Percentiles rank a stretch among this genome's conserved stretches.
Evolutionary conservation across 768 basidiomycete species (phyloP).

Genomic region (Lactarius deliciosus): DNA sequence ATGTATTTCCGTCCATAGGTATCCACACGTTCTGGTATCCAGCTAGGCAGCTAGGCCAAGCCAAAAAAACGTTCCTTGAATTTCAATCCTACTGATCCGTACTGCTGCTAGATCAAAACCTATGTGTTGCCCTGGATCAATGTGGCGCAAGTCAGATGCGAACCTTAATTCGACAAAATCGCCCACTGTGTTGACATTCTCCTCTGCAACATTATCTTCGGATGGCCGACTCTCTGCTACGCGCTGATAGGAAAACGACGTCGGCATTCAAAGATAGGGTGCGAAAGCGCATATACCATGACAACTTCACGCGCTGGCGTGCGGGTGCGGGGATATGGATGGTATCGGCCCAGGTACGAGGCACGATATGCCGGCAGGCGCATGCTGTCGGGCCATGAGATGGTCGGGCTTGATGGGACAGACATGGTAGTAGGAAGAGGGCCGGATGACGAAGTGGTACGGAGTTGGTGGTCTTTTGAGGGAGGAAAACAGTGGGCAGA

Average conservation of each 20-base stretch:
- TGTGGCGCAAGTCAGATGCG: background rate
- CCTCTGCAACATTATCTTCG: conserved; percentile 1
- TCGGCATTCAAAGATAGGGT: background rate
- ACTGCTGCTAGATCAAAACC: background rate
- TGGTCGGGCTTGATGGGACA: conserved; percentile 4
- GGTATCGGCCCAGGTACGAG: conserved; percentile 25
- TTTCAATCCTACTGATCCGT: background rate
- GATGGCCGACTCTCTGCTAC: conserved; percentile 7
- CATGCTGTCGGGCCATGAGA: conserved; percentile 15
- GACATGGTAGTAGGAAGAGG: conserved; percentile 11
- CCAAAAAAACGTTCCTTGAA: background rate
- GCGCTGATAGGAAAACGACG: background rate
- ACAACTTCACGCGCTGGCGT: conserved; percentile 20
- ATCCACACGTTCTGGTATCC: background rate
- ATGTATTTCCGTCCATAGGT: background rate
- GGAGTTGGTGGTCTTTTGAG: background rate
- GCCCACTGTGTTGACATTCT: conserved; percentile 10
- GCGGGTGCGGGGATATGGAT: conserved; percentile 26
- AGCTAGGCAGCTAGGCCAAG: background rate
- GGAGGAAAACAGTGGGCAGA: conserved; percentile 10
- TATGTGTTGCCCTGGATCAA: conserved; percentile 11
- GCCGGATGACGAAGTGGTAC: conserved; percentile 6
- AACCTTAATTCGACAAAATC: background rate
- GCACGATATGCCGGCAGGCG: conserved; percentile 27
- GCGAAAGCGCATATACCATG: conserved; percentile 5